A percentile compares a stretch with the other conserved stretches of the same genome.
Conservation (phyloP, 1,284 basidiomycete genomes). For the Pseudozyma hubeiensis region DNA sequence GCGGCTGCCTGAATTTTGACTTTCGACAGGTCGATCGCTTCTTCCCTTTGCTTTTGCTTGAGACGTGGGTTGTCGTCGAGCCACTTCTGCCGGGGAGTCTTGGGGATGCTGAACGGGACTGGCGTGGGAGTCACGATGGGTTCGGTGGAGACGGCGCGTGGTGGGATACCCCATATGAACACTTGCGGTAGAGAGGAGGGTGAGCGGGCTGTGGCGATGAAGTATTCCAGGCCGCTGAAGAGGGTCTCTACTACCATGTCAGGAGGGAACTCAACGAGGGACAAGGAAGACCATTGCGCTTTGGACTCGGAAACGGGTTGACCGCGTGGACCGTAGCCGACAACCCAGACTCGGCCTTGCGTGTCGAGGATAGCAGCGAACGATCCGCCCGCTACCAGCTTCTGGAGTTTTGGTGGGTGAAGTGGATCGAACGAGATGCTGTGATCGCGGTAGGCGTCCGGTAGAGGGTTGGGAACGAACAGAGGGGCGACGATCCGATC, state of each 20-base stretch:
- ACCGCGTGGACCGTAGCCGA: conserved; percentile 22
- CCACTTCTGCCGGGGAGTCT: conserved; percentile 18
- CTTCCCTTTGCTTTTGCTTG: background rate
- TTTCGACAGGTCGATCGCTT: background rate
- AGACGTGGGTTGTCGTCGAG: conserved; percentile 17
- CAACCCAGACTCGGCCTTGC: conserved; percentile 18
- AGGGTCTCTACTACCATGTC: background rate
- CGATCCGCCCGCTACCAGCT: conserved; percentile 35
- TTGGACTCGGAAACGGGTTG: background rate
- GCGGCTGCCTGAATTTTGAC: conserved; percentile 10
- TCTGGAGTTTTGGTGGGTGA: background rate
- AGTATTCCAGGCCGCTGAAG: conserved; percentile 30
- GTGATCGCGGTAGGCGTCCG: conserved; percentile 2
- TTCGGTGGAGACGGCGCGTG: background rate
- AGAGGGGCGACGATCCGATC: conserved; percentile 25
- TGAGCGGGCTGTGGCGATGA: conserved; percentile 10
- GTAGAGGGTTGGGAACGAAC: conserved; percentile 10
- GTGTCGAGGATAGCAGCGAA: conserved; percentile 38
- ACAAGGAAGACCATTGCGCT: background rate
- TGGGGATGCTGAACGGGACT: conserved; percentile 10
- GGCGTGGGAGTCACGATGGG: conserved; percentile 8
- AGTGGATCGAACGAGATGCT: background rate
- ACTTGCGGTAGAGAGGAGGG: background rate
- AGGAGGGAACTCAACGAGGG: background rate
- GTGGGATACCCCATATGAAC: conserved; percentile 34